Evolutionary conservation across 2,329 filamentous ascomycete genomes (phyloP), one percentile per base, ranked within the genome.

Genomic region (Sordariomycetes sp.): DNA sequence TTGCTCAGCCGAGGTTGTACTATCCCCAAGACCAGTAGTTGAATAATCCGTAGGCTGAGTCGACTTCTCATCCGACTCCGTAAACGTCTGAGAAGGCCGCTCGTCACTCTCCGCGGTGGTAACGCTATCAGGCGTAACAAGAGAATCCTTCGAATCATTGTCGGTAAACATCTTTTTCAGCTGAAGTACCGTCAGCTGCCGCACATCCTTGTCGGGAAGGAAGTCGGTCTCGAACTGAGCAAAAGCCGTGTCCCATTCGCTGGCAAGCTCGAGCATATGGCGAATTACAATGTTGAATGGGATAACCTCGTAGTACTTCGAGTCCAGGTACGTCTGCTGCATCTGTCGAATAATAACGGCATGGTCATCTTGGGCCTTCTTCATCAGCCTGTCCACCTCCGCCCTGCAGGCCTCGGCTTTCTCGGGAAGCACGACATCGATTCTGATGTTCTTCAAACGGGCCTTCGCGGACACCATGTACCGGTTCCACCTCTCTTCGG

Each of bases 261-360:
- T 86, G 3, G 93, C 92, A 64, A 89, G 95, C 68, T 97, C 92
- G 62, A 97, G 86, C 77, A 96, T 94, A 59, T 90, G 88, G 63
- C 93, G 86, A 55, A 97, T 83, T 8, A 93, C 88, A 59, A 87
- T 81, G 65, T 97, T 99, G 62, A 99, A 80, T 0, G 95, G 94
- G 55, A 97, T 92, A 58, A 97, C 87, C 71, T 99, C 94, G 75
- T 96, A 99, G 68, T 97, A 97, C 67, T 90, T 92, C 2, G 92
- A 96, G 62, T 86, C 86, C 74, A 94, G 91, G 68, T 99, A 99
- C 61, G 89, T 90, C 37, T 92, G 86, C 69, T 97, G 91, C 11
- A 99, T 77, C 61, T 90, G 89, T 57, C 82, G 82, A 55, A 91
- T 78, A 57, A 97, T 76, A 58, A 80, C 78, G 4, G 81, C 75